phyloP scores from a whole-genome alignment of 352 stramenopile genomes.

The Globisporangium radiosum region DNA sequence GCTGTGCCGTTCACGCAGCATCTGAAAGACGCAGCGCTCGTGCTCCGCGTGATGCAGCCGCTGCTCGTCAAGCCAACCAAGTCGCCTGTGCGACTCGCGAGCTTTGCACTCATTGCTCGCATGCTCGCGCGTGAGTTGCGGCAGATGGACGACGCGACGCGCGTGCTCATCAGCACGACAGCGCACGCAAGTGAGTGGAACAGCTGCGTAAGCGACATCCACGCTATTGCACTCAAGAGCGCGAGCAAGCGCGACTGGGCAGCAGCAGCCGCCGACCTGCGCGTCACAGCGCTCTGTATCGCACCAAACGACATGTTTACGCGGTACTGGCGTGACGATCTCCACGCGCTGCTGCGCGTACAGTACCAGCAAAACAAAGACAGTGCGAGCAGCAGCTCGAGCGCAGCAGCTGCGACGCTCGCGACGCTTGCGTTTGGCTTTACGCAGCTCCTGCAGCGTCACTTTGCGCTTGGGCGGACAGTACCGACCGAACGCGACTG shows the following conservation, averaged over 20 bases:
- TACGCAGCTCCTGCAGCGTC: conserved; percentile 34
- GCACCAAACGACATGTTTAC: conserved; percentile 56
- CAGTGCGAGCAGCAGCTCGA: conserved; percentile 9
- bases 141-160: conserved; percentile 12
- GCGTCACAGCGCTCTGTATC: conserved; percentile 37
- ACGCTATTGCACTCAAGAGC: conserved; percentile 42
- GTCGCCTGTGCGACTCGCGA: conserved; percentile 28
- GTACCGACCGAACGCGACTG: conserved; percentile 47
- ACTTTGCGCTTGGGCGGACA: conserved; percentile 32
- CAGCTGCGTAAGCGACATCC: conserved; percentile 47
- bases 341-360: conserved; percentile 38
- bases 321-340: conserved; percentile 70
- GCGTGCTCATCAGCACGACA: conserved; percentile 17
- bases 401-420: conserved; percentile 16
- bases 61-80: conserved; percentile 52
- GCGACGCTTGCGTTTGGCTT: conserved; percentile 24
- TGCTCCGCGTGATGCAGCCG: conserved; percentile 39
- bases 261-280: conserved; percentile 39
- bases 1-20: conserved; percentile 13
- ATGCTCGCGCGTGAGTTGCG: conserved; percentile 41
- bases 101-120: conserved; percentile 28
- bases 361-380: conserved; percentile 74
- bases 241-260: conserved; percentile 32
- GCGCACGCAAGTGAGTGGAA: conserved; percentile 53
- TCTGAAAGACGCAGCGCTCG: conserved; percentile 29